Evolutionary conservation across 306 rosid genomes (phyloP).

Genomic region (Neltuma alba): DNA sequence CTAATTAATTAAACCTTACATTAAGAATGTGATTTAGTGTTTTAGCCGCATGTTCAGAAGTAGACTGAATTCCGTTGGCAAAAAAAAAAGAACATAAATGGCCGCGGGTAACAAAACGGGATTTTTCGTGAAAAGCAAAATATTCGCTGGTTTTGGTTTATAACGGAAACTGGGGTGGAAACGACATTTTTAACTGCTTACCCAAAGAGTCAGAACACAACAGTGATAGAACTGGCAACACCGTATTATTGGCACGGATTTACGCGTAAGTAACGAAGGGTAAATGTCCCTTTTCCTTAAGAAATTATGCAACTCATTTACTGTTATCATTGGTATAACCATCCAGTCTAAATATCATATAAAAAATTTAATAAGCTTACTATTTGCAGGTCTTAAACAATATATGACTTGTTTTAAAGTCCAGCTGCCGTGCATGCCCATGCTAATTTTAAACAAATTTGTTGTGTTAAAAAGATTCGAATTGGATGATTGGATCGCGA

Average conservation of each 20-base stretch:
- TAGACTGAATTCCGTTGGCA: neutral
- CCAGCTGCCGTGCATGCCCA: neutral
- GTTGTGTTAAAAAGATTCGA: neutral
- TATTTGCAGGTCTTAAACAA: neutral
- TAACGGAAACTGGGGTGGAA: neutral
- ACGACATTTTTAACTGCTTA: neutral
- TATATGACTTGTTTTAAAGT: neutral
- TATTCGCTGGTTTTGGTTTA: neutral
- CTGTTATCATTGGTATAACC: neutral
- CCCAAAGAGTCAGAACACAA: neutral
- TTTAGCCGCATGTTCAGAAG: too few relatives aligned
- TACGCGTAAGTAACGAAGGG: neutral
- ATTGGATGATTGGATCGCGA: slow-evolving; percentile 21
- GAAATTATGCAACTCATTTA: neutral
- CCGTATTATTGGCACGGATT: neutral
- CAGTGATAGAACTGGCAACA: neutral
- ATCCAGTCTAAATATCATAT: too few relatives aligned
- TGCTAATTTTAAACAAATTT: neutral
- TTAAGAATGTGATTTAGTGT: too few relatives aligned
- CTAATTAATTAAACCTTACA: too few relatives aligned
- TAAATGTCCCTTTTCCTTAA: neutral
- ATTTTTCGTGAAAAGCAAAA: neutral
- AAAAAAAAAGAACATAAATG: neutral
- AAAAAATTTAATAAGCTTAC: too few relatives aligned
- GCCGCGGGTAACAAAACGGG: neutral